These are phyloP conservation scores for Persicaria maculosa DNA, from an alignment of 148 eudicot species.

Conservation along the genomic window DNA sequence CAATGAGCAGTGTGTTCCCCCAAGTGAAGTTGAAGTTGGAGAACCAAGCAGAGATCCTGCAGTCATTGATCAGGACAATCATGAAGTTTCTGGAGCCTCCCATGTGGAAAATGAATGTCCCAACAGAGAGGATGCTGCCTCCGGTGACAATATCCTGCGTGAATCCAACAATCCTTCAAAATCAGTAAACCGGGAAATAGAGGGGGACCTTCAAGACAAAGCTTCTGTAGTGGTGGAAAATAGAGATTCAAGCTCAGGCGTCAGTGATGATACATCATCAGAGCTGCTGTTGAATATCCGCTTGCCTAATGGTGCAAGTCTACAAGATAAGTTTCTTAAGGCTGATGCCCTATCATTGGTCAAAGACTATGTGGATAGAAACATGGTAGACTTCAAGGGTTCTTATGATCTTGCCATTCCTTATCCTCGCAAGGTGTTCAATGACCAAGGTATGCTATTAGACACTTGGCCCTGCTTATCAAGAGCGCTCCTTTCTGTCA, in stretches of 20 bases:
- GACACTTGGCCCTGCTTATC: not conserved
- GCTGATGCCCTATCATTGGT: conserved; percentile 39
- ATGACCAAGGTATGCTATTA: conserved; percentile 35
- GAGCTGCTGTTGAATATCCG: conserved; percentile 46
- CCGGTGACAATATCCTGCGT: not conserved
- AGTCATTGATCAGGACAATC: not conserved
- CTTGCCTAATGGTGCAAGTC: conserved; percentile 42
- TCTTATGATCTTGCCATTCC: conserved; percentile 52
- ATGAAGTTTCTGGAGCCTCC: not conserved
- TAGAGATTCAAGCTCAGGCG: conserved; percentile 18
- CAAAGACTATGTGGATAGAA: conserved; percentile 40
- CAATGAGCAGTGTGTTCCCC: not conserved
- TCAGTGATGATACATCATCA: conserved; percentile 20
- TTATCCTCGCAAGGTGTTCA: conserved; percentile 58
- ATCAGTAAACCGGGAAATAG: conserved; percentile 3
- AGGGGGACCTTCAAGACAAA: conserved; percentile 13
- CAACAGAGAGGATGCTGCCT: not conserved
- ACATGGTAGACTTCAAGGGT: conserved; percentile 28
- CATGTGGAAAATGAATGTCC: not conserved
- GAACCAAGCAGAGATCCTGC: conserved; percentile 4
- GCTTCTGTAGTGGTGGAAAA: conserved; percentile 13
- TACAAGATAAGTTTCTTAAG: conserved; percentile 42
- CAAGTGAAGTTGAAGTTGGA: not conserved
- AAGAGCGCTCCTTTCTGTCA: not conserved
- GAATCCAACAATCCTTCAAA: not conserved